A percentile compares a stretch with the other conserved stretches of the same genome.
Evolutionary conservation across 2,329 filamentous ascomycete species (phyloP).

Genomic region (Hymenoscyphus scutula): DNA sequence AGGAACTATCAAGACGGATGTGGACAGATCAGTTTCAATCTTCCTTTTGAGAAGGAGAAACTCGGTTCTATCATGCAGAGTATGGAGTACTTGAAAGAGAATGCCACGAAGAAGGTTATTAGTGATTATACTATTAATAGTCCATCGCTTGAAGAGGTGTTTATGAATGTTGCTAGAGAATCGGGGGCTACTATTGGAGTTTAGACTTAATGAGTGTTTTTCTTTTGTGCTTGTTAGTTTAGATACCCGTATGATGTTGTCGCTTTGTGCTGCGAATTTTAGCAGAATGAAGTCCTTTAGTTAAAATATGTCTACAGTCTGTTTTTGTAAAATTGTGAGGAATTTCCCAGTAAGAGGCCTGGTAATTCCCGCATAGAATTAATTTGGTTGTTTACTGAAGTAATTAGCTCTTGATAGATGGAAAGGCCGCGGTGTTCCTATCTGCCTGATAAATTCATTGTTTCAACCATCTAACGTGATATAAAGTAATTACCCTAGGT

Average conservation of each 20-base stretch:
- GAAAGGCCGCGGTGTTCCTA: too few species aligned
- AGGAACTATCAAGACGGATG: slow-evolving; percentile 26
- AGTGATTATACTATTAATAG: slow-evolving; percentile 30
- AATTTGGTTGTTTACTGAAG: too few species aligned
- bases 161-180: slow-evolving; percentile 33
- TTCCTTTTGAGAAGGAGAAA: slow-evolving; percentile 24
- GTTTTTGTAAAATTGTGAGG: too few species aligned
- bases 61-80: slow-evolving; percentile 28
- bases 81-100: slow-evolving; percentile 29
- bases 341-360: too few species aligned
- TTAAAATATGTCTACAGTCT: too few species aligned
- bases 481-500: too few species aligned
- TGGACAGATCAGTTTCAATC: slow-evolving; percentile 27
- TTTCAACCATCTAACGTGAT: too few species aligned
- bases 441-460: too few species aligned
- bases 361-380: too few species aligned
- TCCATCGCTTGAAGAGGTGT: slow-evolving; percentile 32
- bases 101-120: slow-evolving; percentile 10
- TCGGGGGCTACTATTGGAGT: slow-evolving; percentile 15
- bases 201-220: not conserved
- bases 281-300: not conserved
- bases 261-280: not conserved
- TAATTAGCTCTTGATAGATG: too few species aligned
- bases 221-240: not conserved
- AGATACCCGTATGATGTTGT: not conserved